phyloP scores from a whole-genome alignment of 1,284 basidiomycete genomes.

The Exobasidium rhododendri region DNA sequence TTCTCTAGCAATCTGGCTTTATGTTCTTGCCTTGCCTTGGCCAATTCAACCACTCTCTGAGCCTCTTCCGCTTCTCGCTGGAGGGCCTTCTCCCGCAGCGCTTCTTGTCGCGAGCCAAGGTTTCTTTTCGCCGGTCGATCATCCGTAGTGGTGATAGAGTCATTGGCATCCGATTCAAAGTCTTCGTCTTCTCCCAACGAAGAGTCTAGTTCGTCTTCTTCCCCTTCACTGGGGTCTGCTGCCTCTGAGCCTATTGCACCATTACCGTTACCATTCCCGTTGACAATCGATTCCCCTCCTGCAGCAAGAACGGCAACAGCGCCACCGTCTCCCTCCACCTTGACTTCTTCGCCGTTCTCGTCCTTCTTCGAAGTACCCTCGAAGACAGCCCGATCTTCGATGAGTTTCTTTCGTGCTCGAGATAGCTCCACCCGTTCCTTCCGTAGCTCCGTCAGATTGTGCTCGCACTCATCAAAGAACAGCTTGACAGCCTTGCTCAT shows the following conservation, averaged over 20 bases:
- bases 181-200: constrained; percentile 13
- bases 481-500: constrained; percentile 81
- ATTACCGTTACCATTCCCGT: constrained; percentile 3
- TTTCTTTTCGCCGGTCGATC: constrained; percentile 24
- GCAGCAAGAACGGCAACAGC: neutral
- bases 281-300: constrained; percentile 8
- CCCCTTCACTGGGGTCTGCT: constrained; percentile 18
- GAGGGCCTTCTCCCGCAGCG: constrained; percentile 46
- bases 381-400: constrained; percentile 71
- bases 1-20: constrained; percentile 35
- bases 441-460: constrained; percentile 80
- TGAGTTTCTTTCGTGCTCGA: constrained; percentile 73
- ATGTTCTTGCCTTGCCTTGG: constrained; percentile 33
- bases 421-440: constrained; percentile 96
- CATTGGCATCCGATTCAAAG: constrained; percentile 2
- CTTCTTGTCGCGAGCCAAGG: constrained; percentile 43
- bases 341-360: constrained; percentile 18
- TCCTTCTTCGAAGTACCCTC: constrained; percentile 53
- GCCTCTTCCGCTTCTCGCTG: constrained; percentile 40
- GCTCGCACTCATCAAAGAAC: constrained; percentile 86
- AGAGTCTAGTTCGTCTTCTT: constrained; percentile 35
- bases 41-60: constrained; percentile 23
- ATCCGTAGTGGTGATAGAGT: constrained; percentile 1
- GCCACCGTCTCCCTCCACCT: constrained; percentile 15
- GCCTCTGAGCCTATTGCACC: neutral